A percentile compares a stretch with the other conserved stretches of the same genome.
phyloP scores from a whole-genome alignment of 306 rosid genomes.

The Dicorynia guianensis region DNA sequence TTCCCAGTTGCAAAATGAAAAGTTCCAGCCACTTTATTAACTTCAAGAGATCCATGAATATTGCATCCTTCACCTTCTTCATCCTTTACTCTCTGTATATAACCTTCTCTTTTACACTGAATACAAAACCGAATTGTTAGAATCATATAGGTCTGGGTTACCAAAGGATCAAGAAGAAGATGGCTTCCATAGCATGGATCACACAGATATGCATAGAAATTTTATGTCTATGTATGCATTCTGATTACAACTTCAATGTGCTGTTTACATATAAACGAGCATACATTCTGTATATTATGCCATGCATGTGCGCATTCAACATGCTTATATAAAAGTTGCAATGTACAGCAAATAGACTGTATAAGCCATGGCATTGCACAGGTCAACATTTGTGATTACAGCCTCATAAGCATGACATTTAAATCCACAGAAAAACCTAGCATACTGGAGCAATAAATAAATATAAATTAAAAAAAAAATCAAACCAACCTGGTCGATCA shows the following conservation, averaged over 20 bases:
- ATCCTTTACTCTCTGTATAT: slow-evolving; percentile 74
- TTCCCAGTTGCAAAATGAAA: slow-evolving; percentile 82
- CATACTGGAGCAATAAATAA: not conserved
- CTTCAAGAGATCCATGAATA: slow-evolving; percentile 85
- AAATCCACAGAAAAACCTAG: slow-evolving; percentile 14
- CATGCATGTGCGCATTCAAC: not conserved
- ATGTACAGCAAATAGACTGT: not conserved
- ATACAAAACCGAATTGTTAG: slow-evolving; percentile 43
- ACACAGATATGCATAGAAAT: not conserved
- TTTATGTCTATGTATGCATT: not conserved
- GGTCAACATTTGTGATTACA: not conserved
- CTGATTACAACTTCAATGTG: not conserved
- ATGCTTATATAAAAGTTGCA: not conserved
- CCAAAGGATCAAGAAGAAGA: slow-evolving; percentile 26
- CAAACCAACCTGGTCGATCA: slow-evolving; percentile 87
- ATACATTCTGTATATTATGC: not conserved
- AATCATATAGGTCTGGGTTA: slow-evolving; percentile 25
- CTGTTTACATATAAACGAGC: not conserved
- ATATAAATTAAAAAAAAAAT: slow-evolving; percentile 19
- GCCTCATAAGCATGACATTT: slow-evolving; percentile 24
- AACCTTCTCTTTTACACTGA: slow-evolving; percentile 95
- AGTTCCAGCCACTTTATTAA: slow-evolving; percentile 92
- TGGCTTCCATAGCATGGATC: slow-evolving; percentile 13
- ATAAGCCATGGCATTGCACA: not conserved
- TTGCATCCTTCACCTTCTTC: slow-evolving; percentile 98